Percentiles rank a stretch among this genome's conserved stretches.
Conservation (phyloP, 225 moss, liverwort and hornwort genomes). For the Sphagnum tenellum region DNA sequence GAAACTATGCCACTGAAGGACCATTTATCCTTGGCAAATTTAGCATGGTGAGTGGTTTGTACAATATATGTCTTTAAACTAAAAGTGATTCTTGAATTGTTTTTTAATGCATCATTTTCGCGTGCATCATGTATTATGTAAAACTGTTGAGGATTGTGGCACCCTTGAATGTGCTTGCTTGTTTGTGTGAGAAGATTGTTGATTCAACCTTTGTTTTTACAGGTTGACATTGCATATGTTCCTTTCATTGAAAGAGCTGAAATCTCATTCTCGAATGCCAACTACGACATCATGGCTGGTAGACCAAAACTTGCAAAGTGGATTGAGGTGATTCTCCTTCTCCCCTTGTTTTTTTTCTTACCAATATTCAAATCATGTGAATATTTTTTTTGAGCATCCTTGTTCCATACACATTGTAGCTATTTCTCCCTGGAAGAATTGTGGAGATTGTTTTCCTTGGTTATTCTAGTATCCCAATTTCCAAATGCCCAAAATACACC, state of each 20-base stretch:
- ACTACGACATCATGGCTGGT: conserved; percentile 21
- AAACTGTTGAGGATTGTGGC: too few species aligned
- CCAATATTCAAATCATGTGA: neutral
- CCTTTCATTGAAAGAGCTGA: conserved; percentile 42
- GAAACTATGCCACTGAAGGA: conserved; percentile 32
- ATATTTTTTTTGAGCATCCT: neutral
- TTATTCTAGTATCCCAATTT: neutral
- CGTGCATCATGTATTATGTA: too few species aligned
- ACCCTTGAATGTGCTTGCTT: too few species aligned
- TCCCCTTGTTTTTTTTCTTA: neutral
- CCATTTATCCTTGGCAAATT: conserved; percentile 33
- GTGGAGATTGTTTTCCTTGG: neutral
- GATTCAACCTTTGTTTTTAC: neutral
- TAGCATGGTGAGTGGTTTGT: conserved; percentile 18
- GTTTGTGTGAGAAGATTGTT: too few species aligned
- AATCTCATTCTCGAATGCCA: conserved; percentile 16
- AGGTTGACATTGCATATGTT: conserved; percentile 34
- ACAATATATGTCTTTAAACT: too few species aligned
- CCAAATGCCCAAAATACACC: neutral
- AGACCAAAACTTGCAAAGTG: conserved; percentile 29
- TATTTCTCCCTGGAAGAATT: neutral
- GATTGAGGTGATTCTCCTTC: conserved; percentile 24
- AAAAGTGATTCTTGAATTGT: too few species aligned
- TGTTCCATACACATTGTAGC: neutral
- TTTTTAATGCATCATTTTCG: too few species aligned